phyloP scores from a whole-genome alignment of 208 protist genomes.

The Acanthamoeba healyi region DNA sequence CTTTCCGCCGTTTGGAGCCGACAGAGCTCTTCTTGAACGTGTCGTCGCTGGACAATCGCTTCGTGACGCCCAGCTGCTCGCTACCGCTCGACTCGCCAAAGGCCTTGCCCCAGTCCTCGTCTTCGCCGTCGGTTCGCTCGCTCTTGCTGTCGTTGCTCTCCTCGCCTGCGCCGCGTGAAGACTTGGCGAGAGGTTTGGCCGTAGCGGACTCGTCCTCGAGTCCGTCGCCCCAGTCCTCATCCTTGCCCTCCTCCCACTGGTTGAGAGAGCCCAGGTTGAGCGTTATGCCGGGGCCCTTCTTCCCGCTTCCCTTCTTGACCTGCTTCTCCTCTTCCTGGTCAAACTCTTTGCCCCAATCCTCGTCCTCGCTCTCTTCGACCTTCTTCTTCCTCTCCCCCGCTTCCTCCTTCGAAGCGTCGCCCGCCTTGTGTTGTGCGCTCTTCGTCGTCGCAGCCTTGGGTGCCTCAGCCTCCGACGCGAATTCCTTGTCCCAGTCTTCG shows the following conservation, averaged over 20 bases:
- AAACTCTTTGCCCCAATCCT: slow-evolving; percentile 36
- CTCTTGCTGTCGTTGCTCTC: too few relatives aligned
- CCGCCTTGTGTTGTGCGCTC: neutral
- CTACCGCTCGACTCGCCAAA: too few relatives aligned
- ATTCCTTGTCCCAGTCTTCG: neutral
- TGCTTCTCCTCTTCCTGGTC: neutral
- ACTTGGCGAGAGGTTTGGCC: too few relatives aligned
- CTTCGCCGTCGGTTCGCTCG: too few relatives aligned
- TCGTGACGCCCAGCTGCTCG: too few relatives aligned
- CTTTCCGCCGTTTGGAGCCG: too few relatives aligned
- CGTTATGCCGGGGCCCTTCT: neutral
- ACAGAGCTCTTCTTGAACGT: too few relatives aligned
- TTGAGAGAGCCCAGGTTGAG: neutral
- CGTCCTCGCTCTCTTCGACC: neutral
- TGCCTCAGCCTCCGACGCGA: neutral
- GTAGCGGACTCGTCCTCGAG: neutral
- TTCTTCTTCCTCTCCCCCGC: neutral
- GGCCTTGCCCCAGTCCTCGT: too few relatives aligned
- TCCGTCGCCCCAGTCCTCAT: neutral
- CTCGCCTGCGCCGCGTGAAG: too few relatives aligned
- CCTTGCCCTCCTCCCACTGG: neutral
- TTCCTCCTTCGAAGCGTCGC: neutral
- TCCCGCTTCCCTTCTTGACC: neutral
- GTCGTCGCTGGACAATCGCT: too few relatives aligned
- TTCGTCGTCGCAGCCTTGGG: too few relatives aligned